Evolutionary conservation across 208 protist species (phyloP).

Genomic region (Acanthamoeba lenticulata): DNA sequence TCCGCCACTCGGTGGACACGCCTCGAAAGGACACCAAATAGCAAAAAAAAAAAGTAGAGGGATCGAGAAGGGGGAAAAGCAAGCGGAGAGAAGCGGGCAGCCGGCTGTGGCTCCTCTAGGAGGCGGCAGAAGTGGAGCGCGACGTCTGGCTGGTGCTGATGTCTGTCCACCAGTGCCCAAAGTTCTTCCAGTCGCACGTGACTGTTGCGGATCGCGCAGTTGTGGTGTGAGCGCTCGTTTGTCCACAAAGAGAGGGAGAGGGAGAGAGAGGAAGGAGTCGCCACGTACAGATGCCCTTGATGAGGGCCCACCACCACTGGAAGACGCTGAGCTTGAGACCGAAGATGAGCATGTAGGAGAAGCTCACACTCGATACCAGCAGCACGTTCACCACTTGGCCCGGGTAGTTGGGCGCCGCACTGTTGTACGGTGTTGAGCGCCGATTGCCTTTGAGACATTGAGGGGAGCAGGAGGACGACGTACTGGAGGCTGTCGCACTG

Average conservation of each 20-base stretch:
- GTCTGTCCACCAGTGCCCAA: neutral
- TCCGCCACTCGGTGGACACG: too few relatives aligned
- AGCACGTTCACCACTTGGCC: neutral
- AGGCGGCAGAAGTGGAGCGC: neutral
- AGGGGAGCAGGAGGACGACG: neutral
- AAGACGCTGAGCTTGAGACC: neutral
- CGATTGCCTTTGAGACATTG: neutral
- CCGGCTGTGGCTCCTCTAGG: too few relatives aligned
- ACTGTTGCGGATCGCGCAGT: neutral
- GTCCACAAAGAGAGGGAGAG: neutral
- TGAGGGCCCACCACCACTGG: slow-evolving; percentile 6
- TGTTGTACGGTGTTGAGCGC: too few relatives aligned
- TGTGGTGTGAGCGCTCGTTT: neutral
- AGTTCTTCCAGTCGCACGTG: neutral
- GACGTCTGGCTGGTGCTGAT: slow-evolving; percentile 23
- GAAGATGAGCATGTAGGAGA: slow-evolving; percentile 29
- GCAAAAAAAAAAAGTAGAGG: too few relatives aligned
- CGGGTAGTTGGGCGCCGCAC: neutral
- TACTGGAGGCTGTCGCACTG: neutral
- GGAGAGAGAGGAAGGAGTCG: neutral
- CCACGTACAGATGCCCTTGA: slow-evolving; percentile 8
- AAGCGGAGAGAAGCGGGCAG: too few relatives aligned
- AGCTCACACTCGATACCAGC: neutral
- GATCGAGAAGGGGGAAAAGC: too few relatives aligned
- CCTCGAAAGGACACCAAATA: too few relatives aligned